Base-by-base conservation (phyloP, 1,284 basidiomycete genomes). In the Ceratobasidium sp. region DNA sequence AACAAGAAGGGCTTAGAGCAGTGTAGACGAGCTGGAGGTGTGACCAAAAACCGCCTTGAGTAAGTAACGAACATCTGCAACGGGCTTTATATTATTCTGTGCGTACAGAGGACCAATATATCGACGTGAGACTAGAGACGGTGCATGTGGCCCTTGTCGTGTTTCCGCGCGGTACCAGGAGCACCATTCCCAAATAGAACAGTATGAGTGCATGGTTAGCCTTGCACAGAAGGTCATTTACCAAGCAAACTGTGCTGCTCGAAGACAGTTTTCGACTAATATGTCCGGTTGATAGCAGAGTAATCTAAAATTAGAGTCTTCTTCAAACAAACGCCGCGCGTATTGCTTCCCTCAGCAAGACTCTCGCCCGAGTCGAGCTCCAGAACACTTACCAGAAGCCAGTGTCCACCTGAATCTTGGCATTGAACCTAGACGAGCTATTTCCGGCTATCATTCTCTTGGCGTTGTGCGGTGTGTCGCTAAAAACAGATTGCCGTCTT, bases 1-100 rank as follows among this genome's bases (percentile, higher is more conserved):
- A 59, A 23, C 34, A 26, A 30, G 45, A 18, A 30, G 34, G 34
- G 32, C 8, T 23, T 26, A 41, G 39, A 43, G 34, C 34, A 34
- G 39, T 16, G 34, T 23, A 59, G 57, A 59, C 34, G 57, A 59
- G 34, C 34, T 59, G 46, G 57, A 59, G 18, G 34, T 41, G 57
- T n/a, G 57, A 41, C 57, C 57, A 23, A 59, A 41, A n/a, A 41
- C 21, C 57, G 57, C 41, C 57, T 41, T 30, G 34, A 32, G 34
- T 23, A 34, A 23, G 32, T 18, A 23, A 14, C 14, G 34, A 32
- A n/a, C 18, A 8, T 21, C 10, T 5, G 23, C 8, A 23, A n/a
- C 18, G 10, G 26, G n/a, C 16, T 59, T 59, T 59, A 59, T 59
- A 26, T n/a, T 6, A 55, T 12, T 2, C n/a, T 16, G 1, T 9